These are phyloP conservation scores for Paecilomyces dactylethromorphus DNA, from an alignment of 2,329 filamentous ascomycete genomes.

Conservation along the genomic window DNA sequence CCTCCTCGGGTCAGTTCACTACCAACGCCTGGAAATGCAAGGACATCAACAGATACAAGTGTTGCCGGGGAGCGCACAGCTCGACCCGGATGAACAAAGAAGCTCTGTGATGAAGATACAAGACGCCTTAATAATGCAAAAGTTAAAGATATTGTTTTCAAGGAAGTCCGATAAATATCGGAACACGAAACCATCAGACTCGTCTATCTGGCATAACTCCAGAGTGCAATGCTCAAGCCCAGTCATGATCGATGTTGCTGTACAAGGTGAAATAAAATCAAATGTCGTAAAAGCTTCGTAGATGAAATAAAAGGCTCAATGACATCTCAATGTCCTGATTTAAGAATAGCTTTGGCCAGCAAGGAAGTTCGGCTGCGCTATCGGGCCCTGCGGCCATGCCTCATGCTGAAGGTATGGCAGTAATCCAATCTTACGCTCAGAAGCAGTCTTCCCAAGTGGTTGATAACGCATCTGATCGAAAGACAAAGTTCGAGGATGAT, in stretches of 20 bases:
- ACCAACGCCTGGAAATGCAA: background rate
- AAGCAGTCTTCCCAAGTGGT: slow-evolving; percentile 62
- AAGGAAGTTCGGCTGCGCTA: slow-evolving; percentile 23
- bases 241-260: background rate
- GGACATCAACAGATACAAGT: background rate
- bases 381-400: slow-evolving; percentile 31
- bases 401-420: slow-evolving; percentile 51
- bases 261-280: background rate
- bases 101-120: background rate
- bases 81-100: background rate
- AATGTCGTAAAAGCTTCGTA: background rate
- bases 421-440: slow-evolving; percentile 60
- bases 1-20: background rate
- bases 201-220: background rate
- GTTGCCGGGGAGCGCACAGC: background rate
- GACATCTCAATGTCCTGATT: slow-evolving; percentile 7
- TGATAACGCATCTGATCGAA: slow-evolving; percentile 79
- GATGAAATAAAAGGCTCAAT: background rate
- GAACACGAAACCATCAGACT: background rate
- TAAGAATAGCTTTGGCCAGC: slow-evolving; percentile 21
- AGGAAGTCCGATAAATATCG: background rate
- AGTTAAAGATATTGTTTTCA: background rate
- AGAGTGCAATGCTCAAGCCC: background rate
- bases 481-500: slow-evolving; percentile 60
- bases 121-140: background rate